Percentiles rank a stretch among this genome's conserved stretches.
phyloP scores from a whole-genome alignment of 2,329 filamentous ascomycete genomes.

The Claviceps arundinis region DNA sequence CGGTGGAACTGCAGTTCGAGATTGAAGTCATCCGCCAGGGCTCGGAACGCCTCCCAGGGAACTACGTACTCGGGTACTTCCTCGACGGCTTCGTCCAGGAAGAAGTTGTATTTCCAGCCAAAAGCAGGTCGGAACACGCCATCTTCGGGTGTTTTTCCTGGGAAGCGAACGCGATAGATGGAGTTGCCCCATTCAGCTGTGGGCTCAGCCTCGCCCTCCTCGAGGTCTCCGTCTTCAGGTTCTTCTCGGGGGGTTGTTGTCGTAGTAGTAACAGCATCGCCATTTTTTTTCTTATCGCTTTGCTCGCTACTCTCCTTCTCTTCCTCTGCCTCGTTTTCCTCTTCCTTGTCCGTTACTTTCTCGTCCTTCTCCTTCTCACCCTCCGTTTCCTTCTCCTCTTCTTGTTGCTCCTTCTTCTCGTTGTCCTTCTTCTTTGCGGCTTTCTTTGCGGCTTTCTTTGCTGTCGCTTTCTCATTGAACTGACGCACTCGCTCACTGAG shows the following conservation, averaged over 20 bases:
- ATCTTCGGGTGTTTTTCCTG: constrained; percentile 66
- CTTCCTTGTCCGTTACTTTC: background rate
- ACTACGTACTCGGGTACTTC: constrained; percentile 96
- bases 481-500: constrained; percentile 66
- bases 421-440: constrained; percentile 24
- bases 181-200: constrained; percentile 82
- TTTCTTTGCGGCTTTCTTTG: constrained; percentile 28
- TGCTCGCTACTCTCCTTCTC: background rate
- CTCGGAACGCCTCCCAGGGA: constrained; percentile 94
- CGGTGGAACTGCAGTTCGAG: constrained; percentile 91
- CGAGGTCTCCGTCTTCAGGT: constrained; percentile 30
- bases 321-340: background rate
- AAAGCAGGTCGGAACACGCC: constrained; percentile 89
- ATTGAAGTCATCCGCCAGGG: constrained; percentile 90
- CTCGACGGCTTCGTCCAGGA: constrained; percentile 89
- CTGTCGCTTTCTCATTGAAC: constrained; percentile 46
- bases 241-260: constrained; percentile 14
- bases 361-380: background rate
- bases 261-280: background rate
- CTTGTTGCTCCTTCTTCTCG: constrained; percentile 13
- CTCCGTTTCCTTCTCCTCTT: background rate
- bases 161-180: constrained; percentile 85
- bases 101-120: constrained; percentile 97
- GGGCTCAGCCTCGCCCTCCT: constrained; percentile 49
- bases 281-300: constrained; percentile 9